Percentiles rank a stretch among this genome's conserved stretches.
phyloP scores from a whole-genome alignment of 2,329 filamentous ascomycete species.

The Aspergillus pseudoterreus region DNA sequence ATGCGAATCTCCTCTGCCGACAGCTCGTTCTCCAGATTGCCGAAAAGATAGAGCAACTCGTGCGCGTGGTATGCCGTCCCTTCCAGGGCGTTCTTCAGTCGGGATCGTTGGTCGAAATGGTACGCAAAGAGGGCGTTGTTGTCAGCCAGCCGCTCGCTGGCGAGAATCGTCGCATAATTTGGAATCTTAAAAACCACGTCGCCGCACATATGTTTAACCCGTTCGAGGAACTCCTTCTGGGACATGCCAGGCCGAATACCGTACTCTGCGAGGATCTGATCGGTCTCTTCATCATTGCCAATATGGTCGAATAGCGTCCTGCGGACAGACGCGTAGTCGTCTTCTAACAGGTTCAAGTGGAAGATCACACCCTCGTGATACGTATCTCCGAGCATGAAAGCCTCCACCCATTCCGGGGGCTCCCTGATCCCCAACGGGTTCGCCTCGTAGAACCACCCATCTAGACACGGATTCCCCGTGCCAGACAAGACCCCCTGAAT shows the following conservation, averaged over 20 bases:
- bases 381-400: slow-evolving; percentile 22
- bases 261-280: slow-evolving; percentile 19
- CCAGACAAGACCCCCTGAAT: slow-evolving; percentile 21
- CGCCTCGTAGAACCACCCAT: slow-evolving; percentile 21
- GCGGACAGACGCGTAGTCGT: slow-evolving; percentile 14
- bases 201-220: slow-evolving; percentile 24
- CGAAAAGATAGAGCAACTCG: slow-evolving; percentile 23
- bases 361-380: slow-evolving; percentile 27
- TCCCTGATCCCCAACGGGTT: slow-evolving; percentile 12
- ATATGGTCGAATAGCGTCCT: slow-evolving; percentile 10
- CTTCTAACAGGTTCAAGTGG: slow-evolving; percentile 19
- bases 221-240: slow-evolving; percentile 8
- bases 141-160: not conserved
- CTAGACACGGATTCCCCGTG: slow-evolving; percentile 24
- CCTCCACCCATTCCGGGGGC: slow-evolving; percentile 20
- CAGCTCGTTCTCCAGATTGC: slow-evolving; percentile 20
- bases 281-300: slow-evolving; percentile 6
- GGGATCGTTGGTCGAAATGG: slow-evolving; percentile 25
- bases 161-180: slow-evolving; percentile 15
- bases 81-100: slow-evolving; percentile 18
- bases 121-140: slow-evolving; percentile 13
- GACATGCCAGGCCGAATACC: slow-evolving; percentile 11
- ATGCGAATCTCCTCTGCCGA: slow-evolving; percentile 13
- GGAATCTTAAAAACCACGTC: slow-evolving; percentile 24
- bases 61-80: slow-evolving; percentile 26